Evolutionary conservation across 257 asterid species (phyloP).

Genomic region (Solanum chaucha): DNA sequence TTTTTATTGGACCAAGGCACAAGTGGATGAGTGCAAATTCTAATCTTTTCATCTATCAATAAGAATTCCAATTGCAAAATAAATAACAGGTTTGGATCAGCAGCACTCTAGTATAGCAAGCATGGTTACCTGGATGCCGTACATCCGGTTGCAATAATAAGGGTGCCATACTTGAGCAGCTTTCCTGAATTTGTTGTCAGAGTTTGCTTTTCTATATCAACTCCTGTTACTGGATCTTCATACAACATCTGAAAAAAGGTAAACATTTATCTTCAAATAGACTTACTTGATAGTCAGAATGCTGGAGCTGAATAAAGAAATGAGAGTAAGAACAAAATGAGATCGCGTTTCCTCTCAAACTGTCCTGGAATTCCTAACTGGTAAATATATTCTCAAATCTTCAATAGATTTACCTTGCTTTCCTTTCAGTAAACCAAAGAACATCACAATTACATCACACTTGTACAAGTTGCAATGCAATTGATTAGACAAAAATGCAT

Average conservation of each 20-base stretch:
- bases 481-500: not conserved
- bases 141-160: constrained; percentile 38
- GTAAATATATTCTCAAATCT: not conserved
- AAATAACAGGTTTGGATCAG: not conserved
- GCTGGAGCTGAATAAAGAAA: not conserved
- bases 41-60: not conserved
- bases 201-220: constrained; percentile 34
- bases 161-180: constrained; percentile 40
- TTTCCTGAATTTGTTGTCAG: constrained; percentile 37
- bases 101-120: not conserved
- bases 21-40: not conserved
- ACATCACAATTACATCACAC: not conserved
- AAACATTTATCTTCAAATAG: not conserved
- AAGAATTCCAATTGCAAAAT: not conserved
- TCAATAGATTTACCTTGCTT: not conserved
- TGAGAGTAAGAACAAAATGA: not conserved
- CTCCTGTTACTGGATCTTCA: constrained; percentile 35
- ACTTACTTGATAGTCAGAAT: not conserved
- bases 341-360: not conserved
- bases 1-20: not conserved
- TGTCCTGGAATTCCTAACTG: not conserved
- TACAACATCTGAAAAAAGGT: constrained; percentile 21
- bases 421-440: not conserved
- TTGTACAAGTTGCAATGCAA: not conserved
- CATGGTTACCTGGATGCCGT: constrained; percentile 26